These are phyloP conservation scores for Cyphellophora europaea DNA, from an alignment of 2,329 filamentous ascomycete species.

Conservation along the genomic window DNA sequence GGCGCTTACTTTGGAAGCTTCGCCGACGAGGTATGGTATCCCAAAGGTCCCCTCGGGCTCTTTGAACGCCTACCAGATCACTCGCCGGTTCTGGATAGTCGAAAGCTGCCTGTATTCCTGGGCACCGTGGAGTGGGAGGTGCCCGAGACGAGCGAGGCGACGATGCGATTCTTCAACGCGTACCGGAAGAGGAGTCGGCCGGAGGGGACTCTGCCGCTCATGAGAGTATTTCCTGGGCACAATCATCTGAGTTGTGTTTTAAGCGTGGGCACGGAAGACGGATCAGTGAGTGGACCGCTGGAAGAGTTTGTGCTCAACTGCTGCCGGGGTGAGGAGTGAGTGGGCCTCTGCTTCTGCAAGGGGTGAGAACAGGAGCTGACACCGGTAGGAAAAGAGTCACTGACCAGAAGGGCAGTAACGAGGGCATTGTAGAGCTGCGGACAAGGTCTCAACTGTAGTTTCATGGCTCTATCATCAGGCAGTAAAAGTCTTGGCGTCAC, in stretches of 20 bases:
- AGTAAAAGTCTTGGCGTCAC: no score
- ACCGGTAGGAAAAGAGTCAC: no score
- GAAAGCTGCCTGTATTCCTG: neutral
- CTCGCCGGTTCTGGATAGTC: neutral
- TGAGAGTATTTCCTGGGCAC: neutral
- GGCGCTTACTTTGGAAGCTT: neutral
- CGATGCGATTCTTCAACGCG: neutral
- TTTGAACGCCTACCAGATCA: neutral
- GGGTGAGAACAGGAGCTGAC: no score
- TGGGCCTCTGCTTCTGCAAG: no score
- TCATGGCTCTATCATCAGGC: no score
- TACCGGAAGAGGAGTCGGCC: conserved; percentile 1
- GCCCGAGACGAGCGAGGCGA: conserved; percentile 1
- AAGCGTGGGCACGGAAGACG: neutral
- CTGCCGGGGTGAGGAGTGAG: no score
- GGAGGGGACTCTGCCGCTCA: neutral
- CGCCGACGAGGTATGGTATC: neutral
- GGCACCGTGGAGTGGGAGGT: neutral
- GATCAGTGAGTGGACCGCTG: neutral
- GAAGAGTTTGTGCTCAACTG: no score
- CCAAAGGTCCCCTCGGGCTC: neutral
- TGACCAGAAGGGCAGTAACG: no score
- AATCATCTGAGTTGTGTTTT: neutral
- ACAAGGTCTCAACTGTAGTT: no score
- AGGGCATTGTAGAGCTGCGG: no score